Conservation (phyloP, 306 rosid genomes). For the Vachellia collinsii region DNA sequence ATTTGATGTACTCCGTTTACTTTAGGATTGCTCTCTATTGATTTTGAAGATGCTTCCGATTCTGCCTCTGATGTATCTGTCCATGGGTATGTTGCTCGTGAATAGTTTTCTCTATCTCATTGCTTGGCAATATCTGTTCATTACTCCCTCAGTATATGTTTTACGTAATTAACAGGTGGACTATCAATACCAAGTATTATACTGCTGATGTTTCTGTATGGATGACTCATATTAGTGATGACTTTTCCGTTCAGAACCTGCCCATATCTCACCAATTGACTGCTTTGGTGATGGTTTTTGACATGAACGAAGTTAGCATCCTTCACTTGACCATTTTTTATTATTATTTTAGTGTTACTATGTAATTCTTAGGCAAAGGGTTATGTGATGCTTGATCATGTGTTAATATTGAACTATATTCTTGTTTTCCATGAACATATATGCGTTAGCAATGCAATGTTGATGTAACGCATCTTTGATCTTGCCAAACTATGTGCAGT, state of each 20-base stretch:
- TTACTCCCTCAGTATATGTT: neutral
- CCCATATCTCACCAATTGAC: constrained; percentile 55
- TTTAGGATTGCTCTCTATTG: constrained; percentile 67
- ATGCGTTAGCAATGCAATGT: neutral
- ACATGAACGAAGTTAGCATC: constrained; percentile 73
- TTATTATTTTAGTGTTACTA: neutral
- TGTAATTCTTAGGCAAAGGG: neutral
- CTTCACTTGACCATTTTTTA: constrained; percentile 28
- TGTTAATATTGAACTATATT: neutral
- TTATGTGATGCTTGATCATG: constrained; percentile 4
- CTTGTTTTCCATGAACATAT: constrained; percentile 1
- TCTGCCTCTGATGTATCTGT: constrained; percentile 57
- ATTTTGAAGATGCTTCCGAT: constrained; percentile 65
- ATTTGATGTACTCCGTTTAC: constrained; percentile 17
- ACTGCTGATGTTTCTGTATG: constrained; percentile 82
- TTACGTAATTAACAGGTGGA: constrained; percentile 63
- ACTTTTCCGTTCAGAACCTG: constrained; percentile 52
- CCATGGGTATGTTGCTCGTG: constrained; percentile 58
- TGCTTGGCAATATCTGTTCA: constrained; percentile 19
- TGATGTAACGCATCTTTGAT: constrained; percentile 12
- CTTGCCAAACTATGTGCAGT: constrained; percentile 52
- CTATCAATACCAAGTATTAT: constrained; percentile 74
- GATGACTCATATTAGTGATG: constrained; percentile 71
- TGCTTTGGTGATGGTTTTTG: constrained; percentile 85
- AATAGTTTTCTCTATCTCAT: constrained; percentile 11